phyloP scores from a whole-genome alignment of 441 rosid species.

The Adansonia rubrostipa region DNA sequence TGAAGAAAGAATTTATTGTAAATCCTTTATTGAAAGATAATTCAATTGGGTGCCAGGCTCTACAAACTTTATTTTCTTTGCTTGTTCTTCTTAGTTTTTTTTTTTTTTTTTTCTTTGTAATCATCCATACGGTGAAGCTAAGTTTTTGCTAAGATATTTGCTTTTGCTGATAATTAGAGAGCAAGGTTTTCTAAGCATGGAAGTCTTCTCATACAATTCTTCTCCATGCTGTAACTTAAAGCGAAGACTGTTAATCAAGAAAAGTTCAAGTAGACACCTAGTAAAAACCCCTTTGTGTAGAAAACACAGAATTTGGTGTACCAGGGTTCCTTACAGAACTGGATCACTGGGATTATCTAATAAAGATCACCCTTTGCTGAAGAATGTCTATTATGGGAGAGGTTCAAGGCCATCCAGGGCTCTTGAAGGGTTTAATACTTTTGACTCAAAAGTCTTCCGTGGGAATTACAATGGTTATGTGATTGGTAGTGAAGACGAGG shows the following conservation, averaged over 20 bases:
- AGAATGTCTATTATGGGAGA: slow-evolving; percentile 26
- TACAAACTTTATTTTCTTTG: background rate
- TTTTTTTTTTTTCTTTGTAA: background rate
- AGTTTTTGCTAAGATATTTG: slow-evolving; percentile 3
- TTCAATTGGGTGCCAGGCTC: background rate
- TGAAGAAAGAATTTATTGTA: background rate
- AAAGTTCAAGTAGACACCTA: slow-evolving; percentile 29
- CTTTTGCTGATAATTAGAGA: slow-evolving; percentile 33
- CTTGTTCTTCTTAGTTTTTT: background rate
- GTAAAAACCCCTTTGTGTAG: slow-evolving; percentile 29
- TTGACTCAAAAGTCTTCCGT: slow-evolving; percentile 42
- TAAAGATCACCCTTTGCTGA: slow-evolving; percentile 23
- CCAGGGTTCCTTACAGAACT: slow-evolving; percentile 31
- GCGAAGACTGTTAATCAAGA: slow-evolving; percentile 30
- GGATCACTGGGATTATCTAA: slow-evolving; percentile 35
- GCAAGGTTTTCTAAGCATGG: slow-evolving; percentile 43
- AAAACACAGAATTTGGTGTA: slow-evolving; percentile 33
- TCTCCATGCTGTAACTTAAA: slow-evolving; percentile 37
- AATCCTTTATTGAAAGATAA: background rate
- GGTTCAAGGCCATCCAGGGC: slow-evolving; percentile 27
- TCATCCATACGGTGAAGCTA: background rate
- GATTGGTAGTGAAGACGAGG: slow-evolving; percentile 56
- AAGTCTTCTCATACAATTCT: slow-evolving; percentile 42
- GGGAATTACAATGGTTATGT: slow-evolving; percentile 60
- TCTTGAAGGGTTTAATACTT: slow-evolving; percentile 29